Conservation (phyloP, 352 stramenopile species). For the Phytophthora ohioensis region DNA sequence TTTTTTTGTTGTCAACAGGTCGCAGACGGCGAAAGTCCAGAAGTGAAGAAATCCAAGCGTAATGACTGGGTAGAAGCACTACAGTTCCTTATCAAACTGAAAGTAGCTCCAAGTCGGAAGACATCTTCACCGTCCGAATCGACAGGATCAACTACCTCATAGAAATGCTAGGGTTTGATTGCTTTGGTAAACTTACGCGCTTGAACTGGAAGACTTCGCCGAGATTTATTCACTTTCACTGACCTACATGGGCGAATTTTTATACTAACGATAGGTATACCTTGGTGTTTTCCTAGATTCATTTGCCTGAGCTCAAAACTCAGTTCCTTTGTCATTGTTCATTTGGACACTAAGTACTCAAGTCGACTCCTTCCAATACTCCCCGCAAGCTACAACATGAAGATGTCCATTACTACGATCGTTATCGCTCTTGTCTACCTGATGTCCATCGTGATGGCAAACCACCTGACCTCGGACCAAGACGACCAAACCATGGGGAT, state of each 20-base stretch:
- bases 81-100: conserved; percentile 78
- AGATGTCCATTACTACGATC: conserved; percentile 10
- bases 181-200: too few relatives aligned
- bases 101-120: conserved; percentile 32
- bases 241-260: too few relatives aligned
- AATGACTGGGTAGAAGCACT: conserved; percentile 75
- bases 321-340: conserved; percentile 29
- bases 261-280: neutral
- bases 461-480: conserved; percentile 10
- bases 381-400: conserved; percentile 22
- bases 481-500: conserved; percentile 13
- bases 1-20: conserved; percentile 43
- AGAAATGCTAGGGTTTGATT: too few relatives aligned
- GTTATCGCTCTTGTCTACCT: conserved; percentile 15
- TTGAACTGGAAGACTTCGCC: too few relatives aligned
- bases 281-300: neutral
- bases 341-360: conserved; percentile 24
- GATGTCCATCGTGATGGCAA: conserved; percentile 15
- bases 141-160: conserved; percentile 1
- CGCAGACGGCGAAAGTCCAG: conserved; percentile 63
- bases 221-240: too few relatives aligned
- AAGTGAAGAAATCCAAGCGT: conserved; percentile 71
- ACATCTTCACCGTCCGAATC: conserved; percentile 16
- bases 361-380: conserved; percentile 1
- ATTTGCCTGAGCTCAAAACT: too few relatives aligned